A percentile compares a stretch with the other conserved stretches of the same genome.
phyloP scores from a whole-genome alignment of 2,329 filamentous ascomycete genomes.

The Colletotrichum sp. region DNA sequence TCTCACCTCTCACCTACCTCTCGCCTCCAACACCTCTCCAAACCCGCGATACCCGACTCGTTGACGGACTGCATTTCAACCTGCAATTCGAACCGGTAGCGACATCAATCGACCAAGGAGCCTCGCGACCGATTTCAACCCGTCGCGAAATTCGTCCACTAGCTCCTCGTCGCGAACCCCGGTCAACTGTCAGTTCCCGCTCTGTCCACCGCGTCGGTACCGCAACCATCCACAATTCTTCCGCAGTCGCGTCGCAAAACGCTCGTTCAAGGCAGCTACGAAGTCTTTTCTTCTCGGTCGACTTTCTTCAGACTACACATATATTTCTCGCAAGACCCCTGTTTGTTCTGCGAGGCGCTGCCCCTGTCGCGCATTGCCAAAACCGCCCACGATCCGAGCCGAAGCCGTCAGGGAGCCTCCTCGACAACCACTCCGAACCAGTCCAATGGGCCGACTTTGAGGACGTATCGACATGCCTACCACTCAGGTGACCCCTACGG shows the following conservation, averaged over 20 bases:
- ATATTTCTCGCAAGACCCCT: not conserved
- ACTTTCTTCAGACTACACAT: not conserved
- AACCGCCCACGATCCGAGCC: not conserved
- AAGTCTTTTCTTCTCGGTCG: not conserved
- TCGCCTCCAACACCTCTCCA: not conserved
- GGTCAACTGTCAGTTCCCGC: not conserved
- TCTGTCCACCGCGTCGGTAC: constrained; percentile 9
- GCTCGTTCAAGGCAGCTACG: not conserved
- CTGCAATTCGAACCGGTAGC: not conserved
- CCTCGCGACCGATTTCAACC: not conserved
- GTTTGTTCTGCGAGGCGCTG: not conserved
- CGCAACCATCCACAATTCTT: not conserved
- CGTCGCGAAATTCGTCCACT: not conserved
- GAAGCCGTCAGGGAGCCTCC: not conserved
- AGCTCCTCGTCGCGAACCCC: constrained; percentile 5
- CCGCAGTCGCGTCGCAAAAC: not conserved
- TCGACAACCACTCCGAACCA: not conserved
- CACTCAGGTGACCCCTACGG: constrained; percentile 56
- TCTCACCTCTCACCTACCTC: not conserved
- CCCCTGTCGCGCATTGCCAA: not conserved
- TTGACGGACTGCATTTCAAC: not conserved
- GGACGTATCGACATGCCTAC: constrained; percentile 57
- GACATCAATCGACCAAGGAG: not conserved
- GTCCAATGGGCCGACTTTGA: constrained; percentile 18
- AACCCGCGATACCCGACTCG: not conserved